These are phyloP conservation scores for Lentinula sp. DNA, from an alignment of 768 basidiomycete species.

Conservation along the genomic window DNA sequence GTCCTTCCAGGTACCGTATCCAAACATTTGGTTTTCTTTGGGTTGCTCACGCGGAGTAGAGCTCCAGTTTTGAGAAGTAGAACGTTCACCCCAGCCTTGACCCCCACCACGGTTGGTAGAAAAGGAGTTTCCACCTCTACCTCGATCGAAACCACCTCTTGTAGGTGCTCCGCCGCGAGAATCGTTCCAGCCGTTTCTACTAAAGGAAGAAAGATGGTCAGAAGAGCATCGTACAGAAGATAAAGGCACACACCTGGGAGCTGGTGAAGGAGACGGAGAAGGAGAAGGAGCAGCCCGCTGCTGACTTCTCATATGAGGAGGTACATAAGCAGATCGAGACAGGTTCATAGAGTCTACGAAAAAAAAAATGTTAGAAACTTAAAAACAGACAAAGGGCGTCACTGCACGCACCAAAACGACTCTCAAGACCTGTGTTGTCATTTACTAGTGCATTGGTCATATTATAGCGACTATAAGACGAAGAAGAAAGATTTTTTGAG, in stretches of 20 bases:
- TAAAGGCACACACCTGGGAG: constrained; percentile 38
- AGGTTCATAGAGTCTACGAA: constrained; percentile 67
- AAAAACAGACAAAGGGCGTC: constrained; percentile 2
- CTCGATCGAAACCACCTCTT: constrained; percentile 34
- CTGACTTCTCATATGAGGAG: constrained; percentile 79
- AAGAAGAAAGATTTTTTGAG: neutral
- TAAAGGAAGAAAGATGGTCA: constrained; percentile 7
- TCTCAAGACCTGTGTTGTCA: constrained; percentile 64
- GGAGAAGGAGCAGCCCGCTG: constrained; percentile 74
- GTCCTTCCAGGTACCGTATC: constrained; percentile 82
- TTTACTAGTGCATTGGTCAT: constrained; percentile 93
- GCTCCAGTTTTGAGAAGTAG: constrained; percentile 33
- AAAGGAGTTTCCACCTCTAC: constrained; percentile 27
- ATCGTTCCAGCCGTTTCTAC: constrained; percentile 70
- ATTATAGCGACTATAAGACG: constrained; percentile 28
- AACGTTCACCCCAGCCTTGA: constrained; percentile 34
- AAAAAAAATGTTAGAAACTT: neutral
- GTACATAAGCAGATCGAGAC: constrained; percentile 80
- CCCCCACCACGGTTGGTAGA: constrained; percentile 34
- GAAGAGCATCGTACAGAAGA: neutral
- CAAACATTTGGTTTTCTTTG: constrained; percentile 37
- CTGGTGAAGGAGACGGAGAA: constrained; percentile 22
- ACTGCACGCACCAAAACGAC: constrained; percentile 58
- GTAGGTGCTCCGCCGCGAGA: constrained; percentile 59
- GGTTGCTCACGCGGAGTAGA: constrained; percentile 32